Evolutionary conservation across 805 yeast genomes (phyloP).

Genomic region (Soucietia sequanensis): DNA sequence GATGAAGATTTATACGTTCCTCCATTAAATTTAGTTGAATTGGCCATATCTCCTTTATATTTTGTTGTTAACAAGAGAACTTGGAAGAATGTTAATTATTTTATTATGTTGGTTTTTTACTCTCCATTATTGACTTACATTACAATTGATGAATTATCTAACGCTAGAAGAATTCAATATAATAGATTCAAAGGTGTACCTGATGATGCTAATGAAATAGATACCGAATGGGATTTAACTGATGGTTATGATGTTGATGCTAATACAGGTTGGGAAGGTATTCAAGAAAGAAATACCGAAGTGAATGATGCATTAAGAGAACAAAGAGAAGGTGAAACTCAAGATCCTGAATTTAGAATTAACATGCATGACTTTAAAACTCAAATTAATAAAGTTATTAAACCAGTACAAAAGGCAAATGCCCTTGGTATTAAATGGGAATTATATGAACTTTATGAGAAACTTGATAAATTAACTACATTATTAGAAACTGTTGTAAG

Average conservation of each 20-base stretch:
- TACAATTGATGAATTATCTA: constrained; percentile 61
- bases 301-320: constrained; percentile 35
- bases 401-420: constrained; percentile 59
- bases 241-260: constrained; percentile 60
- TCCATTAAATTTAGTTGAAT: constrained; percentile 75
- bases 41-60: constrained; percentile 32
- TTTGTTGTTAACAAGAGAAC: constrained; percentile 33
- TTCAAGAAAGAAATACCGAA: constrained; percentile 39
- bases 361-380: constrained; percentile 49
- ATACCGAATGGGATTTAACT: constrained; percentile 78
- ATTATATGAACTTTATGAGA: constrained; percentile 50
- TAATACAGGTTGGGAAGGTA: constrained; percentile 33
- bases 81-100: constrained; percentile 45
- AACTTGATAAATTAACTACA: constrained; percentile 46
- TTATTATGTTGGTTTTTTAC: constrained; percentile 63
- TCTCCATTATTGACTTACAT: constrained; percentile 63
- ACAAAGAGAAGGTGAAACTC: constrained; percentile 63
- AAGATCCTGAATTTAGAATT: constrained; percentile 67
- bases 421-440: constrained; percentile 64
- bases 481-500: constrained; percentile 39
- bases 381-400: constrained; percentile 49
- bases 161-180: constrained; percentile 68
- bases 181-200: constrained; percentile 61
- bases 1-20: constrained; percentile 84
- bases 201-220: constrained; percentile 78